phyloP scores from a whole-genome alignment of 1,284 basidiomycete species.

The Serendipita sp. region DNA sequence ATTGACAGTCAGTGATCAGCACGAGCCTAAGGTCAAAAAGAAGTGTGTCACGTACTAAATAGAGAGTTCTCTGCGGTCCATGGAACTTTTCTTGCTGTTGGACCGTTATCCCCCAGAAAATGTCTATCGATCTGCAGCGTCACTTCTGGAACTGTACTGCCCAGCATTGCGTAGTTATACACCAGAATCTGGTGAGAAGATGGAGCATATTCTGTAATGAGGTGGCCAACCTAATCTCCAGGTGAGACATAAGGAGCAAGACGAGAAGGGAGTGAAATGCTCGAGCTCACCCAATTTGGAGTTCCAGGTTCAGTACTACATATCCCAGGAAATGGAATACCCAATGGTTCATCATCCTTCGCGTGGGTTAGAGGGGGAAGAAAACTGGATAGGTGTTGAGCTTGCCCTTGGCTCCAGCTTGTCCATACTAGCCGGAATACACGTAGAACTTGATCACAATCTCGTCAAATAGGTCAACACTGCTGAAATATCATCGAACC shows the following conservation, averaged over 20 bases:
- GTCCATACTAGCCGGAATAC: slow-evolving; percentile 10
- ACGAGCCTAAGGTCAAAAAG: background rate
- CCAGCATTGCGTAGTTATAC: slow-evolving; percentile 37
- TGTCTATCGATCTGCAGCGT: slow-evolving; percentile 24
- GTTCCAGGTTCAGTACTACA: slow-evolving; percentile 29
- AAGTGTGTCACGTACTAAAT: slow-evolving; percentile 28
- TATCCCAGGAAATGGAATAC: slow-evolving; percentile 30
- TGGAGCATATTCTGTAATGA: slow-evolving; percentile 16
- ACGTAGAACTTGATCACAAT: background rate
- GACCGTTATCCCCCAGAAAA: slow-evolving; percentile 18
- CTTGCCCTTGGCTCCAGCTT: slow-evolving; percentile 20
- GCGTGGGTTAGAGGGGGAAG: no score
- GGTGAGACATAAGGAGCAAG: background rate
- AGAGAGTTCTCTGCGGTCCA: slow-evolving; percentile 31
- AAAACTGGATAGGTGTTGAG: no score
- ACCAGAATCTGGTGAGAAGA: slow-evolving; percentile 27
- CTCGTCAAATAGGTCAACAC: background rate
- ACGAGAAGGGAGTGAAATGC: background rate
- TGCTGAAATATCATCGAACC: slow-evolving; percentile 18
- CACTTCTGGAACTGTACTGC: slow-evolving; percentile 28
- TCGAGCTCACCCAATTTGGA: slow-evolving; percentile 35
- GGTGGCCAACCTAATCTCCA: slow-evolving; percentile 19
- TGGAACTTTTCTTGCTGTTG: slow-evolving; percentile 27
- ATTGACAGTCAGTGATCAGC: background rate
- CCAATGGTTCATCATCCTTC: slow-evolving; percentile 28